Base-by-base conservation (phyloP, 495 filamentous ascomycete genomes). In the Tuber indicum region DNA sequence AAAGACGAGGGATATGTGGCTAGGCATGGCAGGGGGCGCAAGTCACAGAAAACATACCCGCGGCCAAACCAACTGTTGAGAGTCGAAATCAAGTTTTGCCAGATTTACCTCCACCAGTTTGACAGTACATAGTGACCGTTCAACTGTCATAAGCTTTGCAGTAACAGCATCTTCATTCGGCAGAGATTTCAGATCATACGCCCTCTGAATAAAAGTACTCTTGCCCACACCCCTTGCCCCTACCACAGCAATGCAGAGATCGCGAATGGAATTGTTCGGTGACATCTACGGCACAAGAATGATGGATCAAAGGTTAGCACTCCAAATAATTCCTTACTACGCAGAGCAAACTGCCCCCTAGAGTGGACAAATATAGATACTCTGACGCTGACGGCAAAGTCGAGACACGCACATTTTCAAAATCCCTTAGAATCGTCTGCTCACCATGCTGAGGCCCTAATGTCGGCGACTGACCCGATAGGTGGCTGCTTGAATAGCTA, bases 211-310 rank as follows among this genome's bases (percentile, higher is more conserved):
- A 80, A 98, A 97, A 39, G 92, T 92, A 72, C 93, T 93, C 86
- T 98, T 98, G 79, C 95, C 95, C 47, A 93, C 92, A 72, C 91
- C 90, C 79, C 89, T 87, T 79, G 89, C 88, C 74, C 96, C 96
- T 81, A 97, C 89, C 41, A 98, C 90, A 46, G 91, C 93, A 83
- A 98, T 92, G 81, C 93, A 94, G 82, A 97, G 89, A 71, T 84
- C 82, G 62, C 80, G 77, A 73, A 79, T 69, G 70, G 79, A 74
- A 75, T 77, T 81, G 75, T 72, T 82, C 81, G 76, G 74, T 75
- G 80, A 74, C 80, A 81, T 81, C 80, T 81, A 78, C 58, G 78
- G 70, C 62, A 43, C 70, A 66, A 76, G 71, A 77, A 74, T 46
- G 36, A 42, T 52, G 52, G 62, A 66, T 47, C 75, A 71, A 81